phyloP scores from a whole-genome alignment of 352 stramenopile genomes.

The Phytophthora cryptogea region DNA sequence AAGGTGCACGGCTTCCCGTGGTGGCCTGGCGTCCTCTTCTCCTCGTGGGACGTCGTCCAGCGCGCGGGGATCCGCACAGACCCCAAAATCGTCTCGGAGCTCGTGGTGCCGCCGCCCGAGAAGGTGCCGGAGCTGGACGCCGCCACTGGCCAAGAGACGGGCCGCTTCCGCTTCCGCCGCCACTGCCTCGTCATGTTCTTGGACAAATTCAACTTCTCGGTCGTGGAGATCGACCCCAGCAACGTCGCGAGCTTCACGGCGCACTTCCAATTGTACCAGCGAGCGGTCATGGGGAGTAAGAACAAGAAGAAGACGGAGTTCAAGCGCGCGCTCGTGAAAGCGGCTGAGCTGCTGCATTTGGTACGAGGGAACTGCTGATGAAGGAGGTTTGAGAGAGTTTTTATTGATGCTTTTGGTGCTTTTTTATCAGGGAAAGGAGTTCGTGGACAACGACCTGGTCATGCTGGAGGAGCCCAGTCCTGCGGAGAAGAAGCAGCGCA shows the following conservation, averaged over 20 bases:
- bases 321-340: conserved; percentile 38
- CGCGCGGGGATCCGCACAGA: conserved; percentile 45
- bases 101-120: conserved; percentile 46
- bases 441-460: conserved; percentile 37
- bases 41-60: conserved; percentile 57
- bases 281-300: conserved; percentile 36
- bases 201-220: conserved; percentile 67
- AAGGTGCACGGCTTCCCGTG: conserved; percentile 73
- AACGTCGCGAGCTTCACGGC: conserved; percentile 53
- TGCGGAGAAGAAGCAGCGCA: conserved; percentile 41
- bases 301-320: conserved; percentile 43
- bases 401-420: background rate
- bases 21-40: conserved; percentile 83
- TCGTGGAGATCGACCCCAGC: conserved; percentile 42
- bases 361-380: conserved; percentile 11
- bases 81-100: conserved; percentile 35
- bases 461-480: conserved; percentile 37
- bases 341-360: conserved; percentile 49
- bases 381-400: background rate
- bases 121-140: conserved; percentile 33
- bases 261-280: conserved; percentile 47
- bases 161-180: conserved; percentile 19
- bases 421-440: conserved; percentile 33
- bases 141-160: conserved; percentile 29
- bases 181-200: conserved; percentile 67